Evolutionary conservation across 2,329 filamentous ascomycete species (phyloP).

Genomic region (Fusarium sp.): DNA sequence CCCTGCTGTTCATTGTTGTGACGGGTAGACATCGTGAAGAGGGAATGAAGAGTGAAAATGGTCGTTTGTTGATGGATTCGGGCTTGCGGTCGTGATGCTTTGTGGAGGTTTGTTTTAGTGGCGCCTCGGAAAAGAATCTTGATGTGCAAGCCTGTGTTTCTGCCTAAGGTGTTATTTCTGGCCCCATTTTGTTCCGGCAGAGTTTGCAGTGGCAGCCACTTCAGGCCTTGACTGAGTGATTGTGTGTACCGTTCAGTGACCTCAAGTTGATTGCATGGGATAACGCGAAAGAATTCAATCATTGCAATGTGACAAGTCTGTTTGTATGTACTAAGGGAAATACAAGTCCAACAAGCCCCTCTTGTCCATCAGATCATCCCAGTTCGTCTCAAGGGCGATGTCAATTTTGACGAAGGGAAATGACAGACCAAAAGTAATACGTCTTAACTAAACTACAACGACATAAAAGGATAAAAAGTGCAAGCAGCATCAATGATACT

Average conservation of each 20-base stretch:
- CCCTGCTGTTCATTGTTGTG: not conserved
- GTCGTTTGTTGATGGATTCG: not conserved
- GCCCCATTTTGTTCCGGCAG: fast-evolving
- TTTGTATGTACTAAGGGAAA: no score
- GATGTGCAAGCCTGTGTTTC: not conserved
- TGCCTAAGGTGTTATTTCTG: not conserved
- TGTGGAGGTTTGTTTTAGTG: not conserved
- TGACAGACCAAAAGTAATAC: no score
- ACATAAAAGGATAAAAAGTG: no score
- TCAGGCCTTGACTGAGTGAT: not conserved
- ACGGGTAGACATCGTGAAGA: not conserved
- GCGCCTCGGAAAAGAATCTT: not conserved
- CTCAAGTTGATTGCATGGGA: not conserved
- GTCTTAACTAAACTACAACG: no score
- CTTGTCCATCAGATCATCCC: no score
- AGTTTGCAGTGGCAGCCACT: not conserved
- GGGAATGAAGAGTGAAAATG: not conserved
- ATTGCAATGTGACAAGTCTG: not conserved
- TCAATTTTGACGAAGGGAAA: no score
- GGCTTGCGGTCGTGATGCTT: not conserved
- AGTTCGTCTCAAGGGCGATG: no score
- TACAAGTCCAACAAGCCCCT: no score
- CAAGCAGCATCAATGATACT: no score
- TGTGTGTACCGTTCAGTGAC: not conserved
- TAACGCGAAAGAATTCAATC: not conserved